phyloP scores from a whole-genome alignment of 2,329 filamentous ascomycete species.

The Trichoderma arundinaceum region DNA sequence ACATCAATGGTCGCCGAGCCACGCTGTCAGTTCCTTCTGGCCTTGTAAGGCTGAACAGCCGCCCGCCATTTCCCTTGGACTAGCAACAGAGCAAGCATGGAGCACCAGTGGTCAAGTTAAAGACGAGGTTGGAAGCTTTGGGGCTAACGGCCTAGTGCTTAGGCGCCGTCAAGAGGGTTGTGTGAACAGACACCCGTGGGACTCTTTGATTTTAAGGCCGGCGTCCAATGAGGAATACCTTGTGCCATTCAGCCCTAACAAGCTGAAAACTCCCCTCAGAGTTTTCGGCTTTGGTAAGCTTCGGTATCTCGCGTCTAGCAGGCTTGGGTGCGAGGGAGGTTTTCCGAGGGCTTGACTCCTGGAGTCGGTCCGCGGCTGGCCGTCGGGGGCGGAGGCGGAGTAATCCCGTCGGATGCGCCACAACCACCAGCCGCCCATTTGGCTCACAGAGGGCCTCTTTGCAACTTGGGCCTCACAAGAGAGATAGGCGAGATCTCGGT shows the following conservation, averaged over 20 bases:
- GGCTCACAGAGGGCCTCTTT: too few species aligned
- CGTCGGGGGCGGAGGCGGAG: too few species aligned
- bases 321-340: too few species aligned
- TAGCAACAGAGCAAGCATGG: neutral
- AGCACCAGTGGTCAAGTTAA: neutral
- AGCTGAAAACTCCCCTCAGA: neutral
- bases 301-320: neutral
- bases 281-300: neutral
- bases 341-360: too few species aligned
- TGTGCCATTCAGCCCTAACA: constrained; percentile 10
- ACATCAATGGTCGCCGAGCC: neutral
- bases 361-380: too few species aligned
- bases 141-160: constrained; percentile 25
- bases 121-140: constrained; percentile 7
- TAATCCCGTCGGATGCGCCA: too few species aligned
- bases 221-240: constrained; percentile 5
- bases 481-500: neutral
- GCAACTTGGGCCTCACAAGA: neutral
- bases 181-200: neutral
- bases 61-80: constrained; percentile 9
- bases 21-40: constrained; percentile 10
- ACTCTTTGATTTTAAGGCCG: neutral
- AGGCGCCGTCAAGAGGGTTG: constrained; percentile 7
- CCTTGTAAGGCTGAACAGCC: constrained; percentile 28
- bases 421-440: too few species aligned